Base-by-base conservation (phyloP, 768 basidiomycete genomes). In the Kwoniella sp. region DNA sequence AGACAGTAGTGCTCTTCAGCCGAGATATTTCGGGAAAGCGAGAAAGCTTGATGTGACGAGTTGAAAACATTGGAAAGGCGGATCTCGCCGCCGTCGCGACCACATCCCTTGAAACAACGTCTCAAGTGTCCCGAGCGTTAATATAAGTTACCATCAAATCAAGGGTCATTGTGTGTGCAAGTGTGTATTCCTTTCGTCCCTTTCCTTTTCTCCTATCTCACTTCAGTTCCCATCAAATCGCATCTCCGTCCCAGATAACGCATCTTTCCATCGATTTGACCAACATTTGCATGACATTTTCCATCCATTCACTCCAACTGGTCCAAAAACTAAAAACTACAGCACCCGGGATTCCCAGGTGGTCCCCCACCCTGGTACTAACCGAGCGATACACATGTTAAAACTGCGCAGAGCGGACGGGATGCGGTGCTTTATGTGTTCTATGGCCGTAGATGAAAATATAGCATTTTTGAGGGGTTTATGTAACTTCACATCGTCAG, bases 321-420 rank as follows among this genome's bases (percentile, higher is more conserved):
- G 25, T 2, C 50, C 28, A 34, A 55, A 55, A 30, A 20, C 5
- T 3, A 54, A 54, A 31, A 55, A 30, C 54, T 37, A 55, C 54
- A 55, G 54, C 54, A 55, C 54, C 28, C 29, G 54, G 54, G 54
- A 55, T 55, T 55, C 54, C 54, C 54, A 37, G 28, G 22, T 55
- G 29, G 54, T 55, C 54, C 54, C 54, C 54, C 29, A 55, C 54
- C 22, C 28, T 37, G 54, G 54, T 55, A 55, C 54, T 55, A 55
- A 55, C 54, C 54, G 29, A 31, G 54, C 54, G 54, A 37, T 55
- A 55, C 22, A 31, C 29, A 31, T 22, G 15, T 55, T 55, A 55
- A 45, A 45, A 55, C 54, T 55, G 54, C 54, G 54, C 54, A 55
- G 34, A 55, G 26, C 54, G 54, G 54, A 55, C 54, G 54, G 54